Percentiles rank a stretch among this genome's conserved stretches.
These are phyloP conservation scores for Solanum neorickii DNA, from an alignment of 257 asterid species.

Conservation along the genomic window DNA sequence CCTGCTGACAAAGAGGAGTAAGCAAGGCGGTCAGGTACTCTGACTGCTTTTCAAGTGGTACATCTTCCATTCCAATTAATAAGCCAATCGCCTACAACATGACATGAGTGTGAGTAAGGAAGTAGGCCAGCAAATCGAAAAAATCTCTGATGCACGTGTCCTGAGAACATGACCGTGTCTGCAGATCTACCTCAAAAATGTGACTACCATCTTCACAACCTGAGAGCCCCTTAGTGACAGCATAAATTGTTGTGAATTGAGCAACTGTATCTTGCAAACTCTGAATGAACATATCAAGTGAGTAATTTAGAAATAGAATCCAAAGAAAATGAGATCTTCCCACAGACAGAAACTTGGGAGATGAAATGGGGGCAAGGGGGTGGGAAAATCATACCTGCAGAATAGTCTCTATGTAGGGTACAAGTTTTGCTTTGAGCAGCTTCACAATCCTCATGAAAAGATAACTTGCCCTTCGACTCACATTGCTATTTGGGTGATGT, in stretches of 20 bases:
- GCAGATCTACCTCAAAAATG: slow-evolving; percentile 67
- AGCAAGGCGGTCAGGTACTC: slow-evolving; percentile 75
- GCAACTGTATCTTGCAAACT: slow-evolving; percentile 72
- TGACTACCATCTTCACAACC: slow-evolving; percentile 89
- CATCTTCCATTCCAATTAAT: slow-evolving; percentile 96
- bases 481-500: slow-evolving; percentile 74
- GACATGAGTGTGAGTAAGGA: neutral
- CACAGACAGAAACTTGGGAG: neutral
- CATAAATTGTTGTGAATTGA: slow-evolving; percentile 51
- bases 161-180: neutral
- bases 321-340: neutral
- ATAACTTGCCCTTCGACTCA: slow-evolving; percentile 81
- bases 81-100: slow-evolving; percentile 75
- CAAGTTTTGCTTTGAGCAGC: slow-evolving; percentile 72
- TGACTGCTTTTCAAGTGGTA: slow-evolving; percentile 71
- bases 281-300: slow-evolving; percentile 27
- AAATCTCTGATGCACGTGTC: neutral
- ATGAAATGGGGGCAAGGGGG: neutral
- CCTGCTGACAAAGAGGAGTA: slow-evolving; percentile 96
- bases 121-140: neutral
- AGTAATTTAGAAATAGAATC: neutral
- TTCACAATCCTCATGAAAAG: slow-evolving; percentile 94
- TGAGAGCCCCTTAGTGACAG: slow-evolving; percentile 34
- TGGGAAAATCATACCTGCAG: slow-evolving; percentile 54
- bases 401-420: slow-evolving; percentile 82